phyloP scores from a whole-genome alignment of 2,329 filamentous ascomycete species.

The Colletotrichum plurivorum region DNA sequence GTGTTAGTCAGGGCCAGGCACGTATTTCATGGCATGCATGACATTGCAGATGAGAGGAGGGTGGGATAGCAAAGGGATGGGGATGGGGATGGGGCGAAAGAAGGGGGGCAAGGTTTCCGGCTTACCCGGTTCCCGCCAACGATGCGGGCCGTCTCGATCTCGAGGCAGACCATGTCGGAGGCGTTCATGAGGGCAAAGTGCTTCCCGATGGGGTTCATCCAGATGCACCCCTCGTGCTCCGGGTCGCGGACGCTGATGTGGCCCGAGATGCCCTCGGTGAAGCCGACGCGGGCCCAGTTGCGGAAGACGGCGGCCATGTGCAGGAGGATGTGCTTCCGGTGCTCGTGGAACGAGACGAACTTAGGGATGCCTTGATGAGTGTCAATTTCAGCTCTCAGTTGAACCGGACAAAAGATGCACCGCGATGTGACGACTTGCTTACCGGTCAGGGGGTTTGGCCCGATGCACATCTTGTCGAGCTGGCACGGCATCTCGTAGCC shows the following conservation, averaged over 20 bases:
- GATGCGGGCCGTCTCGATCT: slow-evolving; percentile 46
- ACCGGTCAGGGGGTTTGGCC: slow-evolving; percentile 7
- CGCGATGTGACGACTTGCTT: not conserved
- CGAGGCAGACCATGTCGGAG: not conserved
- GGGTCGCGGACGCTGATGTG: slow-evolving; percentile 79
- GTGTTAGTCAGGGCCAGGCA: slow-evolving; percentile 16
- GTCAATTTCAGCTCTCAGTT: too few species aligned
- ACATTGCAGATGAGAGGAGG: not conserved
- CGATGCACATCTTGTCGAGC: slow-evolving; percentile 18
- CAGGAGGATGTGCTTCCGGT: slow-evolving; percentile 59
- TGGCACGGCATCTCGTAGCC: slow-evolving; percentile 8
- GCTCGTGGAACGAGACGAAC: slow-evolving; percentile 54
- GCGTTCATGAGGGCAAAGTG: not conserved
- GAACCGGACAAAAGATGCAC: not conserved
- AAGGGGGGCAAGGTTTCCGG: slow-evolving; percentile 26
- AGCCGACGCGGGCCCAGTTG: slow-evolving; percentile 49
- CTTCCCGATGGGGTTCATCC: slow-evolving; percentile 78
- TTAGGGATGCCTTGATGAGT: slow-evolving; percentile 55
- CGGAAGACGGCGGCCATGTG: slow-evolving; percentile 74
- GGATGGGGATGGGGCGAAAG: too few species aligned
- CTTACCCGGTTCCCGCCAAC: not conserved
- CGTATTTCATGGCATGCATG: not conserved
- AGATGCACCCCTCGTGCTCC: slow-evolving; percentile 72
- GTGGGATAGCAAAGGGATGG: too few species aligned
- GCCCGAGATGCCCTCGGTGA: slow-evolving; percentile 51